Evolutionary conservation across 176 grass and related monocot genomes (phyloP), one percentile per base, ranked within the genome.

Genomic region (Bothriochloa decipiens): DNA sequence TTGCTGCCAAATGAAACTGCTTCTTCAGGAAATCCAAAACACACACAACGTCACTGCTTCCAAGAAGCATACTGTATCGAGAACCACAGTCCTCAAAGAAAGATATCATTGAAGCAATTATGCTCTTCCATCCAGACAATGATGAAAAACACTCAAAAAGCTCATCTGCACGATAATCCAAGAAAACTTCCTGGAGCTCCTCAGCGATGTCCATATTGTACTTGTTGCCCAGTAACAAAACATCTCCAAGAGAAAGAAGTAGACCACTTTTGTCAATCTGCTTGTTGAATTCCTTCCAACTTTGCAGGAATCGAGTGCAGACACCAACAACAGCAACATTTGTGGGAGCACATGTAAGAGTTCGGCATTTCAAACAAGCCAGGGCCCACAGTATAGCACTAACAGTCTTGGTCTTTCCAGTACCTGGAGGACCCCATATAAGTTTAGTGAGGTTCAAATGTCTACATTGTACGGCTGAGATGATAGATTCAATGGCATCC

Each of bases 361-460:
- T 91, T 75, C 92, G 86, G 74, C 82, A 83, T 78, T 94, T 92
- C 68, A 92, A 17, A 53, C 67, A 57, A 11, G 76, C 65, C 83
- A 97, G 87, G 68, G 39, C 65, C 86, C 86, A 97, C 37, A 97
- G 74, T 45, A 97, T 65, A 50, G 88, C 49, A 50, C 84, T 77
- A 60, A 88, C 68, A 2, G 86, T 94, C 72, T 91, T 97, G 18
- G 95, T 97, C 74, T 97, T 94, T 13, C 95, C 92, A 20, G 92
- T 94, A 45, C 95, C 95, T 75, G 92, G 95, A 50, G 95, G 95
- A 2, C 95, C 95, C 90, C 95, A 91, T 72, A 94, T 85, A 89
- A 97, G 92, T 82, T 92, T 86, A 23, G 85, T 81, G 33, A 81
- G 81, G 72, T 86, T 87, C 29, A 7, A 77, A 92, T 83, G 81